phyloP scores from a whole-genome alignment of 441 rosid species.

The Populus hybrid region DNA sequence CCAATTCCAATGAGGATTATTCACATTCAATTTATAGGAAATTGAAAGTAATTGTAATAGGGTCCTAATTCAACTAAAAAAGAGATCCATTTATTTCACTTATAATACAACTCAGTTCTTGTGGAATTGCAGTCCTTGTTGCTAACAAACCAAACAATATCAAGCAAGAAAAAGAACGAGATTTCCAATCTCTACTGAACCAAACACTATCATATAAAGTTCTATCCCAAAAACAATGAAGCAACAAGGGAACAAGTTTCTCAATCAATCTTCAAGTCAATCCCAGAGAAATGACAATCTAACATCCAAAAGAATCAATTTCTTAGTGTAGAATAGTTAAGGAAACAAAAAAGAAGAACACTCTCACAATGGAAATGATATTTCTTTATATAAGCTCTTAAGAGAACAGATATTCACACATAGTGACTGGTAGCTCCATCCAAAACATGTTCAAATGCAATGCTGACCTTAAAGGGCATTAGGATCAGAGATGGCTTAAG shows the following conservation, averaged over 20 bases:
- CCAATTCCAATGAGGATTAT: too few relatives aligned
- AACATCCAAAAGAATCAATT: slow-evolving; percentile 9
- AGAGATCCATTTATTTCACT: too few relatives aligned
- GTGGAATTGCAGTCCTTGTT: too few relatives aligned
- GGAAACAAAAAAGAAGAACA: not conserved
- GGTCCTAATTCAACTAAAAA: too few relatives aligned
- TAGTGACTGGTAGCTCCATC: not conserved
- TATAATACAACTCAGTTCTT: too few relatives aligned
- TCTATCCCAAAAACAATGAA: not conserved
- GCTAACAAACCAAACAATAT: too few relatives aligned
- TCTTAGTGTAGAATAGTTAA: not conserved
- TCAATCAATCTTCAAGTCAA: not conserved
- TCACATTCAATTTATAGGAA: too few relatives aligned
- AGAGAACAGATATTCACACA: not conserved
- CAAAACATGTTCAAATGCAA: not conserved
- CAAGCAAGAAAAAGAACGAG: too few relatives aligned
- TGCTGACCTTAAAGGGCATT: not conserved
- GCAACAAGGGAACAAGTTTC: not conserved
- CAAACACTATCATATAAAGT: not conserved
- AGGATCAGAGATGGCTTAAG: not conserved
- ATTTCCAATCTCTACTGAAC: too few relatives aligned
- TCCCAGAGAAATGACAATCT: not conserved
- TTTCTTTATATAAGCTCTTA: not conserved
- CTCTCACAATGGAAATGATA: not conserved
- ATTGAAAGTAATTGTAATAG: too few relatives aligned